Evolutionary conservation across 768 basidiomycete species (phyloP), one percentile per base, ranked within the genome.

Genomic region (Cystobasidium onofrii): DNA sequence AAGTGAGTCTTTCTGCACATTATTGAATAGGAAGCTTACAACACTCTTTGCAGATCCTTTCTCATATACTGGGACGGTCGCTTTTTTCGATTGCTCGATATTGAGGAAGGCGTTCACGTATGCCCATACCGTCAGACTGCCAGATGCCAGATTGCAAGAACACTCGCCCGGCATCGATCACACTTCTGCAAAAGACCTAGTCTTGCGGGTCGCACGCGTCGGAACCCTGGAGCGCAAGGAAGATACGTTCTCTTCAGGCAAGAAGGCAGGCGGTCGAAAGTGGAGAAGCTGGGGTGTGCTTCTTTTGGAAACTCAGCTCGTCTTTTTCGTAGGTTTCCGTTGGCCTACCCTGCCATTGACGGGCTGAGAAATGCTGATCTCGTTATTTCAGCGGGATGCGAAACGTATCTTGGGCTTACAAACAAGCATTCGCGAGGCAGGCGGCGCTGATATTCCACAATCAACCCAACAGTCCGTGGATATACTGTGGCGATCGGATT

Each of bases 241-340:
- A 39, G 92, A 93, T 76, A 78, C 86, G 0, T 75, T 86, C 7
- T 89, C 90, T 76, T 87, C 89, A 1, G 90, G 91, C 15, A 90
- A 86, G 81, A 91, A 88, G 77, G 83, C 88, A 0, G 82, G 83
- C 57, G 88, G 85, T 78, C 85, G 91, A 62, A 98, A 93, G 82
- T 98, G 96, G 96, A 88, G 85, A 78, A 82, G 86, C 13, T 94
- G 88, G 85, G 88, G 87, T 75, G 90, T 92, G 10, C 84, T 94
- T 63, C 84, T 99, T 71, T 93, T 92, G 1, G 89, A 87, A 29
- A 93, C 92, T 3, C 95, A 97, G 78, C 84, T 99, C 2, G 85
- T 97, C 55, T 89, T 98, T 80, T 93, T 92, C 82, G 78, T 79
- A 29, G 73, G 78, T 76, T 25, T 10, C 0, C 9, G 1, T 10